Evolutionary conservation across 768 basidiomycete genomes (phyloP).

Genomic region (Phaffia tasmanica): DNA sequence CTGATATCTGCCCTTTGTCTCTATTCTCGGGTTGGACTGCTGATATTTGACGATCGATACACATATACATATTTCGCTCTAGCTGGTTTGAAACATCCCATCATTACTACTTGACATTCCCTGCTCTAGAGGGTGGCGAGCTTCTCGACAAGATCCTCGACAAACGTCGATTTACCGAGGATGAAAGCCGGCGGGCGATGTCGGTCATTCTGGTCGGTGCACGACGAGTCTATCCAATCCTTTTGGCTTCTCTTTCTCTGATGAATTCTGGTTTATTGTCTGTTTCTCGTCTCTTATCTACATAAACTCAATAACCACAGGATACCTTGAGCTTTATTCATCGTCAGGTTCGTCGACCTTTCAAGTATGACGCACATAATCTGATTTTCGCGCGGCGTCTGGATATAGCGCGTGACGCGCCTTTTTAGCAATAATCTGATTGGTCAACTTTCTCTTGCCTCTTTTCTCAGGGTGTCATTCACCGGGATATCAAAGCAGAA

Average conservation of each 20-base stretch:
- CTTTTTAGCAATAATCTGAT: background rate
- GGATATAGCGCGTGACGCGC: no score
- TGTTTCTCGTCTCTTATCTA: background rate
- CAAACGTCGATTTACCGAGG: slow-evolving; percentile 23
- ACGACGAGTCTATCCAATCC: no score
- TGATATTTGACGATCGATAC: background rate
- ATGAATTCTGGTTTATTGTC: background rate
- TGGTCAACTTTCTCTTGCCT: background rate
- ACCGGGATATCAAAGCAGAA: slow-evolving; percentile 24
- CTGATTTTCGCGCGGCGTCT: no score
- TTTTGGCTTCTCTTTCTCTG: no score
- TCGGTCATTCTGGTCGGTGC: slow-evolving; percentile 16
- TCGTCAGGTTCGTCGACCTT: slow-evolving; percentile 17
- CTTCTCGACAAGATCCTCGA: slow-evolving; percentile 23
- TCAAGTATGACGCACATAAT: no score
- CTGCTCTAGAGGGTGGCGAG: slow-evolving; percentile 15
- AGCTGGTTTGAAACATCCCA: slow-evolving; percentile 24
- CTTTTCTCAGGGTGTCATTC: slow-evolving; percentile 15
- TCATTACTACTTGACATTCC: slow-evolving; percentile 26
- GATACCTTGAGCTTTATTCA: slow-evolving; percentile 23
- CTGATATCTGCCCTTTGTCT: background rate
- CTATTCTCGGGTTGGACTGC: background rate
- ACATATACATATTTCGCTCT: background rate
- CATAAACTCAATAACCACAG: background rate
- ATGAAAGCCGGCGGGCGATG: slow-evolving; percentile 14